phyloP scores from a whole-genome alignment of 2,329 filamentous ascomycete genomes.

The Aspergillus texensis region DNA sequence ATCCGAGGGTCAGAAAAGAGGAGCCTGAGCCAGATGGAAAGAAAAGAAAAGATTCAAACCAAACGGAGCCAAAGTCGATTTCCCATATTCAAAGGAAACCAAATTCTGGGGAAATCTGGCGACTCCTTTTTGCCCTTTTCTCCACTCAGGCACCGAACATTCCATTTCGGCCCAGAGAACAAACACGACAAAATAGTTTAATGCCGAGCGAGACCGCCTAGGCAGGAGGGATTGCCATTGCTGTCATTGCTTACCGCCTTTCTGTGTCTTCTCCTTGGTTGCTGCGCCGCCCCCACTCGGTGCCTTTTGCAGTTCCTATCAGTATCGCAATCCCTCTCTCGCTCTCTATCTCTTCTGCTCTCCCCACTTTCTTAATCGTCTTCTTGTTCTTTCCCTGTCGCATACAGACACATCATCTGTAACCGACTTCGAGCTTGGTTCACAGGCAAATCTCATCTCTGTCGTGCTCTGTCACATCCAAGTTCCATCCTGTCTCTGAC shows the following conservation, averaged over 20 bases:
- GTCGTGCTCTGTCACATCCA: background rate
- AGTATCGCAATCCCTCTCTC: background rate
- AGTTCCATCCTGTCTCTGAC: constrained; percentile 1
- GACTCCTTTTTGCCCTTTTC: background rate
- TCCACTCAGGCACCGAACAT: constrained; percentile 2
- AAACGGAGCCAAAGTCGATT: background rate
- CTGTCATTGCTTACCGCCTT: background rate
- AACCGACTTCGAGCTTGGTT: background rate
- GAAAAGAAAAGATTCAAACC: no score
- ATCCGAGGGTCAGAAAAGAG: constrained; percentile 2
- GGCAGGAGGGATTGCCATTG: background rate
- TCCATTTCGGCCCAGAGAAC: background rate
- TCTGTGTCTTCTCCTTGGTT: background rate
- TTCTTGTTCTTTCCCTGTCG: background rate
- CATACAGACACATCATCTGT: background rate
- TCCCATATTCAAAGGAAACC: background rate
- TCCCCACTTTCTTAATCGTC: background rate
- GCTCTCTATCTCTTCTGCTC: constrained; percentile 1
- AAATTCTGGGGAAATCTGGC: background rate
- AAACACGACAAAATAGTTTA: background rate
- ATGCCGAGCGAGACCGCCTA: constrained; percentile 1
- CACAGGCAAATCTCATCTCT: background rate
- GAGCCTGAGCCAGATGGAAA: no score
- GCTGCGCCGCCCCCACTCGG: constrained; percentile 5
- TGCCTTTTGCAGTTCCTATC: constrained; percentile 10